Evolutionary conservation across 2,329 filamentous ascomycete species (phyloP), one percentile per base, ranked within the genome.

Genomic region (Colletotrichum godetiae): DNA sequence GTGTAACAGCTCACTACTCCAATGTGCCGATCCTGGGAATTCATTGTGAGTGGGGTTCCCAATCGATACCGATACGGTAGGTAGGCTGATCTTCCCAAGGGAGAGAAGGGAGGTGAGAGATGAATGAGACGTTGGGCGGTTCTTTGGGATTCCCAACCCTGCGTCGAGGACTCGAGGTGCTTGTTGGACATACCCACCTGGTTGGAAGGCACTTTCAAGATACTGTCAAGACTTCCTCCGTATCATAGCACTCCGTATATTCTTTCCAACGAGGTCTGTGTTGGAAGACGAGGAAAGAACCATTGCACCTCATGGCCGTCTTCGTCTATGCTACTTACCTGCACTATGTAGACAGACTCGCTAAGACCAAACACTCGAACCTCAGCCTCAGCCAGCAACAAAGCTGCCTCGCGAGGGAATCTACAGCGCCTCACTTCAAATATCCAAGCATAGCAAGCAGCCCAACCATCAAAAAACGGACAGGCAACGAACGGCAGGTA

Each of bases 31-130:
- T 63, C 58, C 29, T 13, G 37, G 42, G 13, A n/a, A n/a, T n/a
- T n/a, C n/a, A 58, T 68, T 3, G 31, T 24, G 29, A 24, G 37
- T 35, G 22, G 19, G 42, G 15, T 19, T 53, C 22, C 7, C 22
- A n/a, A 22, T 42, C 24, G 11, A 63, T 29, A 42, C 29, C 22
- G 31, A 33, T 56, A 24, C n/a, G n/a, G n/a, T n/a, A n/a, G 29
- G 35, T n/a, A 64, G 55, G 31, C 67, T 46, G 55, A 33, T 29
- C 13, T 49, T 60, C 46, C 24, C 22, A 72, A 55, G 69, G 68
- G 67, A 69, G 59, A 57, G 53, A 19, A 46, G 29, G 29, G 22
- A 46, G 29, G 35, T 35, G 37, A 37, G 60, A 37, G 57, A 61
- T 68, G 57, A 58, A 53, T 58, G 65, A 27, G 29, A 35, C 49